Conservation (phyloP, 2,329 filamentous ascomycete species). For the Parafenestella ontariensis region DNA sequence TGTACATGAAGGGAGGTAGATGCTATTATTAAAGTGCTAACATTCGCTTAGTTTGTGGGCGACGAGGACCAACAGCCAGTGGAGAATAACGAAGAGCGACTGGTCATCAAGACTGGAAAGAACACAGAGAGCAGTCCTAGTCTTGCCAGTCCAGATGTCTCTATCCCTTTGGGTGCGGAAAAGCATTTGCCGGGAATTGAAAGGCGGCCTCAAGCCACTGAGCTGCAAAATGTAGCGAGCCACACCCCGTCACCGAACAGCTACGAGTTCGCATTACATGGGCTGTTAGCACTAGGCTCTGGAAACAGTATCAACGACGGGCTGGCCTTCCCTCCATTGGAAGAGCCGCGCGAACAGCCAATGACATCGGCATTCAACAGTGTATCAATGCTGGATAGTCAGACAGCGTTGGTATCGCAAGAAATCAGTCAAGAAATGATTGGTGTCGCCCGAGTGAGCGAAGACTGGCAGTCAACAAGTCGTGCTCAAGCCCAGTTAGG, state of each 20-base stretch:
- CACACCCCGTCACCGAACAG: conserved; percentile 18
- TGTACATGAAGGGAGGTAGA: background rate
- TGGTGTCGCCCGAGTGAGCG: no score
- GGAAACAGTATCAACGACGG: background rate
- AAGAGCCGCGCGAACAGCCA: background rate
- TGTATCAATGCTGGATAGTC: background rate
- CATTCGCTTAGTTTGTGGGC: background rate
- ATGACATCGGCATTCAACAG: background rate
- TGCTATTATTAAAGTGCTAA: background rate
- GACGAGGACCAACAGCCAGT: background rate
- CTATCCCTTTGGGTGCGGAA: background rate
- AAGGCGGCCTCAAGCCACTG: background rate
- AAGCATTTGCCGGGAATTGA: background rate
- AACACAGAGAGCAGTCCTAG: background rate
- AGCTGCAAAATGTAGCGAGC: background rate
- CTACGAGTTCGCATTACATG: conserved; percentile 31
- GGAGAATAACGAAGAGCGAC: background rate
- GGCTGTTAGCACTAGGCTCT: conserved; percentile 25
- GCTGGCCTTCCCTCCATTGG: background rate
- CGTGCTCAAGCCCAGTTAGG: background rate
- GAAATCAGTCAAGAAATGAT: background rate
- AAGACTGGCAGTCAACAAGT: background rate
- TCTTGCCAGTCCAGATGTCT: background rate
- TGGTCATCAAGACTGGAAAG: background rate
- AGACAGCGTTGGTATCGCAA: background rate